These are phyloP conservation scores for Marsdenia floribunda DNA, from an alignment of 257 asterid genomes.

Conservation along the genomic window DNA sequence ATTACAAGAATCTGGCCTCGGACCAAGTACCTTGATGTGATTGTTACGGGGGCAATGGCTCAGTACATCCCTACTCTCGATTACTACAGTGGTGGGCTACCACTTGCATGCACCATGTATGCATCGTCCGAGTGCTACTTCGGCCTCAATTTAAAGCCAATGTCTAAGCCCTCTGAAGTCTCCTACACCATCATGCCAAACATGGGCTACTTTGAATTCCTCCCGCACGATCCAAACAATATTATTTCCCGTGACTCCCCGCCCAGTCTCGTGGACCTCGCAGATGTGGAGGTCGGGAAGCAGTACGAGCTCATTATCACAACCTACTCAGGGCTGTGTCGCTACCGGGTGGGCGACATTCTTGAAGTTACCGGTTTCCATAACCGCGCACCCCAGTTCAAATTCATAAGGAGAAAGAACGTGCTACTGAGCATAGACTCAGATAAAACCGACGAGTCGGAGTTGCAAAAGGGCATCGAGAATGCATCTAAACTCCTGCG, in stretches of 20 bases:
- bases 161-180: constrained; percentile 52
- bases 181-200: constrained; percentile 86
- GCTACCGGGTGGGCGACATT: constrained; percentile 80
- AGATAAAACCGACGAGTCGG: constrained; percentile 72
- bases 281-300: constrained; percentile 55
- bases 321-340: constrained; percentile 64
- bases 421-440: constrained; percentile 64
- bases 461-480: constrained; percentile 59
- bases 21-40: constrained; percentile 65
- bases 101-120: constrained; percentile 70
- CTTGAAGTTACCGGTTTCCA: constrained; percentile 62
- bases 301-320: constrained; percentile 78
- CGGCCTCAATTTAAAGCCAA: constrained; percentile 65
- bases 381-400: constrained; percentile 71
- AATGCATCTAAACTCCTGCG: constrained; percentile 36
- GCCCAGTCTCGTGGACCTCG: constrained; percentile 51
- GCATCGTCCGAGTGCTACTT: constrained; percentile 88
- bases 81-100: constrained; percentile 70
- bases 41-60: constrained; percentile 90
- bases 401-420: constrained; percentile 61
- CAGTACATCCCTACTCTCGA: constrained; percentile 78
- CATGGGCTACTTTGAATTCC: constrained; percentile 85
- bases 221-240: constrained; percentile 42
- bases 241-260: constrained; percentile 31
- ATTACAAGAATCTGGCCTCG: constrained; percentile 80